Base-by-base conservation (phyloP, 768 basidiomycete genomes). In the Exsudoporus frostii region DNA sequence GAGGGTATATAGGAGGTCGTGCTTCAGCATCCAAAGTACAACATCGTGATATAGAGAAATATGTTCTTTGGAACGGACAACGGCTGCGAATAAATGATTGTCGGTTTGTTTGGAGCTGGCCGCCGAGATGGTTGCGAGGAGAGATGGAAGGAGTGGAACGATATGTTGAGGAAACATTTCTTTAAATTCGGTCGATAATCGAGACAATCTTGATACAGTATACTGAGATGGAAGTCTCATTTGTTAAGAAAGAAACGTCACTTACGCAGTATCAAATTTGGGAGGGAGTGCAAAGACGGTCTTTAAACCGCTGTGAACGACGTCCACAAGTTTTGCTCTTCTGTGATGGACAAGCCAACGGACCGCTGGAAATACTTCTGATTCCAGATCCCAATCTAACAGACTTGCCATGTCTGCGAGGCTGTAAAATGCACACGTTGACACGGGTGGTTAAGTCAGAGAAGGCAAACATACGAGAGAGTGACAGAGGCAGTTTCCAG, bases 311-410 rank as follows among this genome's bases (percentile, higher is more conserved):
- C 71, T 73, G 62, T 93, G 90, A 30, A 98, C 83, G 17, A 85
- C 80, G 56, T 98, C 94, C 39, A 97, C 86, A 25, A 98, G 75
- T 60, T 92, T 92, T 6, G 92, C 96, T 63, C 91, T 81, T 48
- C 91, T 80, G 70, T 94, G 93, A 54, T 91, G 85, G 29, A 98
- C 89, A 29, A 99, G 77, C 82, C 93, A 93, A 17, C 92, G 83
- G 9, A 96, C 95, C n/a, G 90, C 83, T 1, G 93, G 90, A 63
- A 89, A 90, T 1, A 96, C 79, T 61, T 96, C 91, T 0, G 81
- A 75, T 59, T 92, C 84, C 7, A 92, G 72, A 58, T 93, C 86
- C 83, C 91, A 91, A 52, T 92, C 90, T 37, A 95, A 72, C 33
- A 90, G 66, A 64, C 78, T 85, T 3, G 87, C 87, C 78, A 93